These are phyloP conservation scores for Hymenoscyphus fraxineus DNA, from an alignment of 2,329 filamentous ascomycete genomes.

Conservation along the genomic window DNA sequence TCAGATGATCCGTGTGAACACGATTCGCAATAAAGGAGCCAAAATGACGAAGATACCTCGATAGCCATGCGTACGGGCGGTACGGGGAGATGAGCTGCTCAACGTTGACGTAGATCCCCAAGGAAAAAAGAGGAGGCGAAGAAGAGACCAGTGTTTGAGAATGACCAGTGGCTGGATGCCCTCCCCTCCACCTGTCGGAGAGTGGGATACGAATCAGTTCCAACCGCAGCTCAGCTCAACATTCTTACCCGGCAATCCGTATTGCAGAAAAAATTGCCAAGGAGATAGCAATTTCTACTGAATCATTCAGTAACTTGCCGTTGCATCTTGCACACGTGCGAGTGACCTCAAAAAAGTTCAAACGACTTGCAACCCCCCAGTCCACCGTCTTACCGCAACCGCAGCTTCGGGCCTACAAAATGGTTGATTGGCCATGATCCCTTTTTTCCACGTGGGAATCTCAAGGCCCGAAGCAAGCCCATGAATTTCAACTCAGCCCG, in stretches of 20 bases:
- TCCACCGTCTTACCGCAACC: neutral
- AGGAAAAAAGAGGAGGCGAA: neutral
- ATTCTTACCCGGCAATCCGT: neutral
- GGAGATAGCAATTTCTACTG: neutral
- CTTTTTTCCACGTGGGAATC: slow-evolving; percentile 2
- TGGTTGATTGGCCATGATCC: neutral
- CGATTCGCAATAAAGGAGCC: neutral
- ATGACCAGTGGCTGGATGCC: neutral
- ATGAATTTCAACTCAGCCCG: neutral
- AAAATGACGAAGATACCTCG: neutral
- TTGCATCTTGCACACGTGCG: neutral
- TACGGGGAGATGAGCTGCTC: neutral
- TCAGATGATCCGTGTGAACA: neutral
- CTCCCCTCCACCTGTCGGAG: neutral
- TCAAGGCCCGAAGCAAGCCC: neutral
- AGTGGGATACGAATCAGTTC: neutral
- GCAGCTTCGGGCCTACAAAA: neutral
- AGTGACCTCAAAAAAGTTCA: neutral
- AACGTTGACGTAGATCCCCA: neutral
- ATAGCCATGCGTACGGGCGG: neutral
- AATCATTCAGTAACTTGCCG: neutral
- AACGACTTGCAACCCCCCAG: neutral
- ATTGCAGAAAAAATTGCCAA: neutral
- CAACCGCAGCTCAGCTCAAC: neutral
- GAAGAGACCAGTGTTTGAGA: neutral